Conservation (phyloP, 1,284 basidiomycete genomes). For the Marasmius tenuissimus region DNA sequence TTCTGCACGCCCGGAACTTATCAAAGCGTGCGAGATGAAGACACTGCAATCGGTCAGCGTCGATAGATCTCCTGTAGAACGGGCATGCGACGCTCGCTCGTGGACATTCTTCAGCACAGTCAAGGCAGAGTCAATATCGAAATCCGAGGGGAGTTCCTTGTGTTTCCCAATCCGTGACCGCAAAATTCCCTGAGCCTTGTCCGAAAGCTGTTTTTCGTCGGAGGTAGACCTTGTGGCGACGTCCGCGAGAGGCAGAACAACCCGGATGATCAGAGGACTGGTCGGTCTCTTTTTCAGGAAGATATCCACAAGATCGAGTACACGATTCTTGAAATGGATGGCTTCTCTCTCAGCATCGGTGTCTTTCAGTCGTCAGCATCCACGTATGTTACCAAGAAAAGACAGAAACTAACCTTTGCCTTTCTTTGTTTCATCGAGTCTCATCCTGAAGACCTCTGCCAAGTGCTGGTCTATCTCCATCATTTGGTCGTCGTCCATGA, state of each 20-base stretch:
- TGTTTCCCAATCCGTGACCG: constrained; percentile 73
- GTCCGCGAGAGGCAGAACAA: constrained; percentile 78
- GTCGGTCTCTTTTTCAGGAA: constrained; percentile 78
- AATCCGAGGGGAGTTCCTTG: constrained; percentile 61
- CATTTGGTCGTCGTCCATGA: constrained; percentile 98
- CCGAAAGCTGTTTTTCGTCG: constrained; percentile 83
- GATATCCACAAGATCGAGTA: constrained; percentile 88
- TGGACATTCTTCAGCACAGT: constrained; percentile 72
- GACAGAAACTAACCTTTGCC: constrained; percentile 53
- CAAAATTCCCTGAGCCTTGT: constrained; percentile 83
- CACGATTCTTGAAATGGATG: constrained; percentile 92
- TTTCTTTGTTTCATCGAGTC: constrained; percentile 60
- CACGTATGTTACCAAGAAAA: constrained; percentile 1
- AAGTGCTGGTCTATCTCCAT: constrained; percentile 93
- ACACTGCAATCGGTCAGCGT: constrained; percentile 72
- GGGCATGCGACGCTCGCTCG: constrained; percentile 67
- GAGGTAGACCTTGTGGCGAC: constrained; percentile 64
- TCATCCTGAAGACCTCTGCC: constrained; percentile 82
- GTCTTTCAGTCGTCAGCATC: constrained; percentile 33
- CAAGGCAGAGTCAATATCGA: constrained; percentile 45
- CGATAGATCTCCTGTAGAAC: constrained; percentile 61
- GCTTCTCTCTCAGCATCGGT: constrained; percentile 77
- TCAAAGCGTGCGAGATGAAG: constrained; percentile 67
- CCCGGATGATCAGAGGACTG: constrained; percentile 63
- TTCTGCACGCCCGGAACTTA: constrained; percentile 43